A percentile compares a stretch with the other conserved stretches of the same genome.
Evolutionary conservation across 108 stramenopile species (phyloP).

Genomic region (Cyclotella atomus): DNA sequence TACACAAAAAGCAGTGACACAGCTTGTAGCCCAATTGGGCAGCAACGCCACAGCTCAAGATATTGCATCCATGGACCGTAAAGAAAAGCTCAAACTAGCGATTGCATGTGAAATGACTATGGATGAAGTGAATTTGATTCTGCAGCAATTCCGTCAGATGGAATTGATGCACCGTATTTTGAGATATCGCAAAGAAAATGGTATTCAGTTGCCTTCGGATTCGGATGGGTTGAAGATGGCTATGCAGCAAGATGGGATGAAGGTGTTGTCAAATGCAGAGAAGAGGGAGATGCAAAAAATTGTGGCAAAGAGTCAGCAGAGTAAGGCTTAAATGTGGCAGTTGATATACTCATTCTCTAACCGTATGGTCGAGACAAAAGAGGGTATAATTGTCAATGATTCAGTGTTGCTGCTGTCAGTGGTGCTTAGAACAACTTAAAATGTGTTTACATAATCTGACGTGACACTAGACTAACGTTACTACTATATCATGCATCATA

Average conservation of each 20-base stretch:
- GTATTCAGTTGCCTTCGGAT: conserved; percentile 68
- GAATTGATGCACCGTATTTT: conserved; percentile 82
- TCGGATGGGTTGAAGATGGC: conserved; percentile 61
- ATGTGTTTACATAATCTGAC: no score
- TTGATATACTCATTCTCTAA: no score
- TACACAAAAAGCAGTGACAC: conserved; percentile 55
- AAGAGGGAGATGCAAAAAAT: conserved; percentile 57
- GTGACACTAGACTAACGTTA: no score
- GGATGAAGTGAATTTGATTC: conserved; percentile 67
- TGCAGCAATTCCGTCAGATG: conserved; percentile 76
- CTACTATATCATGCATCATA: not conserved
- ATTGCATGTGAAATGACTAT: conserved; percentile 56
- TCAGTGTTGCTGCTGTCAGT: no score
- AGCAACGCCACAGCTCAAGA: conserved; percentile 57
- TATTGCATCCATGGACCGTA: conserved; percentile 54
- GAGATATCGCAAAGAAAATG: conserved; percentile 63
- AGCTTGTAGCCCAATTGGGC: conserved; percentile 66
- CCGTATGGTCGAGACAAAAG: no score
- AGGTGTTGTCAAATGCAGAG: conserved; percentile 63
- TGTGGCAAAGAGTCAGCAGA: conserved; percentile 4
- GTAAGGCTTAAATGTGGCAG: not conserved
- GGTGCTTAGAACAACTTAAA: no score
- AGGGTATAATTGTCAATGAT: no score
- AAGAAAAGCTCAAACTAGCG: conserved; percentile 51
- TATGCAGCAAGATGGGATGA: conserved; percentile 68